Evolutionary conservation across 805 yeast species (phyloP).

Genomic region (Barnettozyma wickerhamii): DNA sequence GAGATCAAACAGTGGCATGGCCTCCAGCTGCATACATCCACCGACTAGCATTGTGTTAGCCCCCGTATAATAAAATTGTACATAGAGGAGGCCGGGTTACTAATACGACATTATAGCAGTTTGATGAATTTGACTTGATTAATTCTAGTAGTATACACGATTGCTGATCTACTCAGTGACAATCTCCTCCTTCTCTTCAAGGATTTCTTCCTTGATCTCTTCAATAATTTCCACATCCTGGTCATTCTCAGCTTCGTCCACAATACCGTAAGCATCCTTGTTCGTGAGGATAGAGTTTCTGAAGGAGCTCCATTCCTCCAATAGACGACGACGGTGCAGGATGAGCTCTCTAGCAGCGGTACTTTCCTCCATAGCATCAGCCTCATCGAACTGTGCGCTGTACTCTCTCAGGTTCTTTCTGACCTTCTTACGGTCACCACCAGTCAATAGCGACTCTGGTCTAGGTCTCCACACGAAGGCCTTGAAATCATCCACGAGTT

Average conservation of each 20-base stretch:
- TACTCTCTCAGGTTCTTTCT: conserved; percentile 85
- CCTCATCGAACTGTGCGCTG: conserved; percentile 89
- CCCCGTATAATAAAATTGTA: background rate
- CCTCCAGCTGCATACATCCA: conserved; percentile 66
- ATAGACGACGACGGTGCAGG: conserved; percentile 71
- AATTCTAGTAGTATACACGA: conserved; percentile 2
- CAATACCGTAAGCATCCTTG: conserved; percentile 44
- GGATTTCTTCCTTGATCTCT: conserved; percentile 66
- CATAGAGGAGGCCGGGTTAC: background rate
- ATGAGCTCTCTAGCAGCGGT: conserved; percentile 88
- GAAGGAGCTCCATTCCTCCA: conserved; percentile 84
- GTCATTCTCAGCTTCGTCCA: conserved; percentile 42
- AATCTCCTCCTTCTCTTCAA: conserved; percentile 36
- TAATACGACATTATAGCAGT: background rate
- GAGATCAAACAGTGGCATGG: conserved; percentile 96
- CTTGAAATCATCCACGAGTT: conserved; percentile 75
- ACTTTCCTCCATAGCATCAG: conserved; percentile 93
- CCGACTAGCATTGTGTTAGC: background rate
- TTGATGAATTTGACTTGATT: background rate
- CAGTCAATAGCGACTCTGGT: conserved; percentile 72
- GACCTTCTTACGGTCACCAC: conserved; percentile 83
- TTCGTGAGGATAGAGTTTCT: conserved; percentile 49
- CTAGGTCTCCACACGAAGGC: conserved; percentile 97
- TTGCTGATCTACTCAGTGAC: conserved; percentile 9
- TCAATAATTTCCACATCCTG: conserved; percentile 77